These are phyloP conservation scores for Rhizophora apiculata DNA, from an alignment of 345 rosid genomes.

Conservation along the genomic window DNA sequence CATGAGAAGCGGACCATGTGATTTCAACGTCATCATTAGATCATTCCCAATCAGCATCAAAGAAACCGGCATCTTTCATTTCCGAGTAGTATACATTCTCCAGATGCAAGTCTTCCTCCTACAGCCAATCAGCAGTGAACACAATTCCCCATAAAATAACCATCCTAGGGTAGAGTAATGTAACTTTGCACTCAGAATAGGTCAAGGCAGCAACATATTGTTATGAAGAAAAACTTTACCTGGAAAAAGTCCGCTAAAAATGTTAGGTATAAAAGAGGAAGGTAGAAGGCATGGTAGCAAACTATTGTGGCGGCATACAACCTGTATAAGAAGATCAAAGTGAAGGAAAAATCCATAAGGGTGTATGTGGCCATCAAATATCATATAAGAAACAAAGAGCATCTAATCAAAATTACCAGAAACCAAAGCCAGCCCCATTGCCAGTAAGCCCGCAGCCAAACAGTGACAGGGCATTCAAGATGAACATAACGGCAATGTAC, in stretches of 20 bases:
- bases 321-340: constrained; percentile 43
- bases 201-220: not conserved
- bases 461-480: constrained; percentile 55
- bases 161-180: not conserved
- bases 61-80: constrained; percentile 95
- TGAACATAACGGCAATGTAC: constrained; percentile 60
- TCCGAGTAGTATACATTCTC: constrained; percentile 90
- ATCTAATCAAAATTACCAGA: constrained; percentile 49
- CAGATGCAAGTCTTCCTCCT: constrained; percentile 81
- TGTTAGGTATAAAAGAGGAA: constrained; percentile 70
- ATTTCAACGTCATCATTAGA: not conserved
- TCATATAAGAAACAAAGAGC: not conserved
- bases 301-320: constrained; percentile 58
- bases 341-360: not conserved
- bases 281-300: constrained; percentile 79
- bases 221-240: constrained; percentile 30
- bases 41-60: constrained; percentile 85
- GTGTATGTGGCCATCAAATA: not conserved
- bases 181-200: not conserved
- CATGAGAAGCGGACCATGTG: not conserved
- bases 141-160: not conserved
- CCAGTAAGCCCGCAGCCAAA: constrained; percentile 64
- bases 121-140: constrained; percentile 15
- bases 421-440: constrained; percentile 62
- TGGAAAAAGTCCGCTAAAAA: constrained; percentile 92